Base-by-base conservation (phyloP, 1,284 basidiomycete genomes). In the Sanghuangporus sanghuang region DNA sequence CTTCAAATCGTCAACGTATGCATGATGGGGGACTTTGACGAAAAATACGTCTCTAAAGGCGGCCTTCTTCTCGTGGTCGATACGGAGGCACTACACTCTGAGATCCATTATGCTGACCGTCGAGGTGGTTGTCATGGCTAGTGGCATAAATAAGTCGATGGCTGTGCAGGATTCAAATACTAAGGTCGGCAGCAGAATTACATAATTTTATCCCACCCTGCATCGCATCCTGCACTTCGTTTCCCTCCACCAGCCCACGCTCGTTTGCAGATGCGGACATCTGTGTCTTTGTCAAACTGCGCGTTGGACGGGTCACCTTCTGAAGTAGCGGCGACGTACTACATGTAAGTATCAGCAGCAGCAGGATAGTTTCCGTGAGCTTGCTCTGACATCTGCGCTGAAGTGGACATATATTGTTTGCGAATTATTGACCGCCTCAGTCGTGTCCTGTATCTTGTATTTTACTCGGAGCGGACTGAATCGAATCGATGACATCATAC, bases 191-290 rank as follows among this genome's bases (percentile, higher is more conserved):
- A 2, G 23, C 23, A 23, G 23, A 23, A 23, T 23, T 23, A 23
- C 23, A 23, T 23, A 23, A 23, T 23, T 23, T 23, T 23, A 23
- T 23, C 23, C 23, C 23, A 23, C 63, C 63, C 32, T 64, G 63
- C 1, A 16, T 7, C 21, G 63, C 63, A 18, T 64, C 63, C n/a
- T 64, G 54, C 21, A 61, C 12, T n/a, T 64, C 59, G 49, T 61
- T 52, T 4, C 59, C 59, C n/a, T 64, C 63, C 7, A 64, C 49
- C 6, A 64, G 63, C 35, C 63, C 63, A 11, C 59, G 58, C 21
- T 64, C 40, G 2, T 39, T 7, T 1, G 53, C 63, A 2, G 56
- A 39, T 16, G 62, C 48, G 27, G 59, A 63, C 14, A 57, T 27
- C 16, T 63, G 57, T 6, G 8, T 16, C 6, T 14, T 14, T n/a